phyloP scores from a whole-genome alignment of 352 stramenopile genomes.

The Pythium myriotylum region DNA sequence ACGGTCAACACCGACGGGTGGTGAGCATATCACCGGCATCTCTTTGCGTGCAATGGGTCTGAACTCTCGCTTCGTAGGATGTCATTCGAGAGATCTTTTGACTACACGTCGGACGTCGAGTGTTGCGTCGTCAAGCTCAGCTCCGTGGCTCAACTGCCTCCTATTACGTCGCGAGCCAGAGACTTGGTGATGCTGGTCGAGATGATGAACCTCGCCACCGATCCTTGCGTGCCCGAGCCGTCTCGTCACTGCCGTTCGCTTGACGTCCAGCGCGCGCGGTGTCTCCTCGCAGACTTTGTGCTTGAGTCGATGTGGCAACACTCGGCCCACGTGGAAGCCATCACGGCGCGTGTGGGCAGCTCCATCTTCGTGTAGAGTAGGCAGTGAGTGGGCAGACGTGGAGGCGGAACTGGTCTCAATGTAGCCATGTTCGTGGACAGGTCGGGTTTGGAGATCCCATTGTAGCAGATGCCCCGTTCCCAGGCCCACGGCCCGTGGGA shows the following conservation, averaged over 20 bases:
- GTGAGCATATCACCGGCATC: too few relatives aligned
- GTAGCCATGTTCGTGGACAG: not conserved
- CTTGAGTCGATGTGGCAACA: conserved; percentile 19
- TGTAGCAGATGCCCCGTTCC: too few relatives aligned
- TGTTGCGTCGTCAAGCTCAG: conserved; percentile 23
- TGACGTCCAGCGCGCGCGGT: conserved; percentile 9
- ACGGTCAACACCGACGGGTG: conserved; percentile 17
- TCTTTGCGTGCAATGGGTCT: not conserved
- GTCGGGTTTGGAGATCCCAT: too few relatives aligned
- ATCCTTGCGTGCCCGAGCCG: too few relatives aligned
- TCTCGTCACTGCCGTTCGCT: not conserved
- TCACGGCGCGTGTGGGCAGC: not conserved
- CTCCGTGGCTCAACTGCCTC: conserved; percentile 16
- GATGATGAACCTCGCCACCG: conserved; percentile 8
- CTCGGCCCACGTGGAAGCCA: conserved; percentile 7
- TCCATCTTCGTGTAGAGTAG: not conserved
- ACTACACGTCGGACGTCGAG: not conserved
- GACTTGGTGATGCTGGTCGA: not conserved
- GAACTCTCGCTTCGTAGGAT: conserved; percentile 10
- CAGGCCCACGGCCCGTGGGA: too few relatives aligned
- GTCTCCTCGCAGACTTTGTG: conserved; percentile 24
- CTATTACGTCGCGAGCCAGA: not conserved
- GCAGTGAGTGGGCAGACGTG: too few relatives aligned
- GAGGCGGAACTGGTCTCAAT: too few relatives aligned
- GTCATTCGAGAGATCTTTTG: conserved; percentile 13